These are phyloP conservation scores for Colletotrichum sp. DNA, from an alignment of 2,329 filamentous ascomycete species.

Conservation along the genomic window DNA sequence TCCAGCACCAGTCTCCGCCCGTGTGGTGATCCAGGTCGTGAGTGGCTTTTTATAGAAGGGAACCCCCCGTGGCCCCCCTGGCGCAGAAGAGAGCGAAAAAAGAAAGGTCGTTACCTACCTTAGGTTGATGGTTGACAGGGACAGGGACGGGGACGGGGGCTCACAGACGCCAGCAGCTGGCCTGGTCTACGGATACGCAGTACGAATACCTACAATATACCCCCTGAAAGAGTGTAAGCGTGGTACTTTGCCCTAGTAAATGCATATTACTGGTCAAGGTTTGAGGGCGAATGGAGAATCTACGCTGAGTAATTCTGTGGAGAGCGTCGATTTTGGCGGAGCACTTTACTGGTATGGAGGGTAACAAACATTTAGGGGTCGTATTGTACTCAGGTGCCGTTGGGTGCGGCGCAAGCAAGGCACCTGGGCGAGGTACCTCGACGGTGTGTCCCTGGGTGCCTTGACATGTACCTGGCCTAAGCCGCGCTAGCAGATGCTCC, in stretches of 20 bases:
- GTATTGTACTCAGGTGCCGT: neutral
- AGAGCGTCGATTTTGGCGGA: too few relatives aligned
- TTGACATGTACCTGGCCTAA: neutral
- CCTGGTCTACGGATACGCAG: neutral
- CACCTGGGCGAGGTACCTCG: neutral
- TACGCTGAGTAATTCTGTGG: too few relatives aligned
- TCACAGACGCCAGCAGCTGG: constrained; percentile 12
- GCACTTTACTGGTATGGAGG: too few relatives aligned
- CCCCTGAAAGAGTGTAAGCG: too few relatives aligned
- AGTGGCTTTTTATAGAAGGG: constrained; percentile 14
- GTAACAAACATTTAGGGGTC: too few relatives aligned
- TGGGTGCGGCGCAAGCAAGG: neutral
- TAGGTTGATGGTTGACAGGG: neutral
- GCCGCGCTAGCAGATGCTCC: neutral
- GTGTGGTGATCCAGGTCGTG: neutral
- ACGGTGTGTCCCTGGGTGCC: neutral
- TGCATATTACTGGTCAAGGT: too few relatives aligned
- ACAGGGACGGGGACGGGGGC: neutral
- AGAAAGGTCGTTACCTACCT: neutral
- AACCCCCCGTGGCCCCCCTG: neutral
- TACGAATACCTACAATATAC: neutral
- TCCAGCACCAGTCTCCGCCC: neutral
- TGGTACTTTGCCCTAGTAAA: too few relatives aligned
- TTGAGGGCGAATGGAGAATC: too few relatives aligned
- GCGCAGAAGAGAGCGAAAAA: neutral